Base-by-base conservation (phyloP, 2,329 filamentous ascomycete species). In the Dryadomyces sulphureus region DNA sequence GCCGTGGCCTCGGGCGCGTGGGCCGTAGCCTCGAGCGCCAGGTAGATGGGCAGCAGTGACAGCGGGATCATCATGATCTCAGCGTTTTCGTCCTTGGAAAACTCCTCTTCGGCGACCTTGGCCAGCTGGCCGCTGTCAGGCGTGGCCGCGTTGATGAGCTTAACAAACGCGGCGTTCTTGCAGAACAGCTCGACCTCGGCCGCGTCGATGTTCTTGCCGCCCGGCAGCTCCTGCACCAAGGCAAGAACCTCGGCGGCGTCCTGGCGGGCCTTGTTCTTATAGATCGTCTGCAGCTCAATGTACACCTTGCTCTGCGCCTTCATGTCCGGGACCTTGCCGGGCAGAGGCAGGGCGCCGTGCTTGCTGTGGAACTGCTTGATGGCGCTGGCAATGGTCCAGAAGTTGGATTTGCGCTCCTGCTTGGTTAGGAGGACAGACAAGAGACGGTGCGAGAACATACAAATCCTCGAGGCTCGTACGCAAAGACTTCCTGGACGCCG, bases 271-370 rank as follows among this genome's bases (percentile, higher is more conserved):
- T 94, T 94, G 20, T 70, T 64, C 64, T 94, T 95, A 75, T 96
- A 98, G 49, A 96, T 77, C 55, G 84, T 90, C 60, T 96, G 92
- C 12, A 98, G 72, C 55, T 80, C 72, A 53, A 98, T 82, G 65
- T 98, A 98, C 51, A 93, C 83, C 47, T 73, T 77, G 4, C 89
- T 94, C 58, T 90, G 77, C 3, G 92, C 88, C 67, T 98, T 98
- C 92, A 98, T 98, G 61, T 98, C 92, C 2, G 93, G 92, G 2
- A 98, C 69, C 3, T 82, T 79, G 12, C 92, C 93, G 0, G 89
- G 82, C 0, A 98, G 69, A 16, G 92, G 92, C 5, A 98, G 71
- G 24, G 81, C 72, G 7, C 72, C 66, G 58, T 95, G 78, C 46
- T 77, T 77, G 9, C 73, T 62, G 60, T 90, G 81, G 61, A 98